Base-by-base conservation (phyloP, 2,329 filamentous ascomycete species). In the Sarocladiaceae sp. region DNA sequence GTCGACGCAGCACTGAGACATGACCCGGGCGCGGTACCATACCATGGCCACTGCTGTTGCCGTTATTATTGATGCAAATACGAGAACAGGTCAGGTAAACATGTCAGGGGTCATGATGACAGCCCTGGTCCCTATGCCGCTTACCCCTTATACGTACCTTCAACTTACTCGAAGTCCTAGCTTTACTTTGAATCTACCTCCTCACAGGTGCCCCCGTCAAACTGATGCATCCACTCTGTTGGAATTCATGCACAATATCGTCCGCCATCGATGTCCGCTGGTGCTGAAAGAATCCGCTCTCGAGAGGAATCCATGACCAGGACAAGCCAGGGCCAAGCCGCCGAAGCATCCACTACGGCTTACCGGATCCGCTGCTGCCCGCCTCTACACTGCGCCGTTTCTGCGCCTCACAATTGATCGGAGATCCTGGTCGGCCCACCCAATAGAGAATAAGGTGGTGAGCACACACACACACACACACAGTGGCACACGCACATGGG, bases 261-360 rank as follows among this genome's bases (percentile, higher is more conserved):
- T 17, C 7, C 6, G 5, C 8, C 33, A 36, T 12, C 33, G 15
- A 36, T 36, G n/a, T n/a, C 15, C 18, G 33, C 33, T 36, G 33
- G 33, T 8, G 8, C 15, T 12, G 33, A n/a, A 6, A 36, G 33
- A 36, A 8, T 36, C 8, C 33, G 7, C 8, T 36, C 15, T 12
- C 6, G 33, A 40, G 17, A 40, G 37, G 37, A 44, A 44, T 44
- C 40, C 40, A 44, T 44, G 40, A 44, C 40, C 40, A 44, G 40
- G 22, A 44, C 40, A 44, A 44, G 40, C 20, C 22, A 26, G 12
- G 17, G 22, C 40, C 20, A 44, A 28, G 22, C 40, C 23, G 40
- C 40, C 40, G 13, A 23, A 10, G 37, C 7, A 23, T 23, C 37
- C 37, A 23, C 37, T 40, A 40, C 20, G 37, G 37, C 17, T 40